Evolutionary conservation across 2,329 filamentous ascomycete species (phyloP), one percentile per base, ranked within the genome.

Genomic region (Tolypocladium cylindrosporum): DNA sequence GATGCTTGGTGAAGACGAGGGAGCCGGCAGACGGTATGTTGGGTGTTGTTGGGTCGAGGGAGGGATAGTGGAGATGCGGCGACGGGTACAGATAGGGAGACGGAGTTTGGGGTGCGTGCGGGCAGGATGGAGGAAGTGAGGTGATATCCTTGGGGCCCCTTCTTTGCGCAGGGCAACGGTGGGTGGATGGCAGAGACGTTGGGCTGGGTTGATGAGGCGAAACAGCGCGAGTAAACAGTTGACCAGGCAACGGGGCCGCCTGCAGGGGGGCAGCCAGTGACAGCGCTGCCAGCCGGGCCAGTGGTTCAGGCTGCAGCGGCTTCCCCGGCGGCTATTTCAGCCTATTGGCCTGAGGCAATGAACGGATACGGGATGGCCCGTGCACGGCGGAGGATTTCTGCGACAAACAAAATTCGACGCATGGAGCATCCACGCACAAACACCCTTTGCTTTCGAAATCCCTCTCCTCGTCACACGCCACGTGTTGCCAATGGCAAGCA

Each of bases 151-250:
- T 60, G 31, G 31, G 31, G 19, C 19, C 58, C 55, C 57, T 55
- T 56, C 41, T 59, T 54, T 42, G 55, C 56, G 56, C 51, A 51
- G 52, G 56, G 53, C 51, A 58, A 54, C 41, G 56, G 36, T 51
- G 45, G 31, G n/a, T 43, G 11, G 21, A 21, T 31, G 42, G 45
- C 50, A 43, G 48, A 45, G 39, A 24, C 43, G 34, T 43, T 57
- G 36, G 36, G 37, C 43, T 5, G 7, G 9, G 39, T 42, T 57
- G 50, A 45, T 45, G 36, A 37, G 37, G 45, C 37, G 59, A 62
- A 62, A 60, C 61, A 62, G 55, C 59, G 58, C 62, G 63, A 64
- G 68, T 67, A 65, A 67, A 68, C 61, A 62, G 71, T 73, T 73
- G 71, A 64, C 70, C 50, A 55, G 65, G 70, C 71, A 73, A 73